Base-by-base conservation (phyloP, 495 filamentous ascomycete genomes). In the Penicillium egyptiacum region DNA sequence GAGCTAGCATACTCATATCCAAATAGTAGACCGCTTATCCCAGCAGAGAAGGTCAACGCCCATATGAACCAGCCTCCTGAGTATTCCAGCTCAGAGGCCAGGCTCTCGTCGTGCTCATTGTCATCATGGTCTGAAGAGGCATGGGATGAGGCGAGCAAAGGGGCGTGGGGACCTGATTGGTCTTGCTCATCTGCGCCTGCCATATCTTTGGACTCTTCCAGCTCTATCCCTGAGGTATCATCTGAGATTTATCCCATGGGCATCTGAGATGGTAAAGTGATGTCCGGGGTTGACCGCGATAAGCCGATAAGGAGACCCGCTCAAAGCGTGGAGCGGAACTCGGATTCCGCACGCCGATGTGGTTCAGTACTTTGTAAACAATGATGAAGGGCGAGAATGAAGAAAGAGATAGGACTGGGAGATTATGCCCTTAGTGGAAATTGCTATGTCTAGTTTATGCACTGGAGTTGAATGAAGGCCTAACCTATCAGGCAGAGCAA, bases 11-110 rank as follows among this genome's bases (percentile, higher is more conserved):
- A 86, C 89, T 81, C 80, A 81, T 92, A 96, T 57, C 92, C 92
- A 73, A 96, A 96, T 2, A 96, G 70, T 14, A 96, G 78, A 5
- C 92, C 92, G 57, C 87, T 90, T 30, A 96, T 88, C 5, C 89
- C 90, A 9, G 92, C 91, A 22, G 87, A 85, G 49, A 91, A 76
- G 2, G 92, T 91, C 14, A 96, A 75, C 2, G 84, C 70, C 88
- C 89, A 94, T 55, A 95, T 78, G 48, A 84, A 85, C 65, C 71
- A 68, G 25, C 70, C 65, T 26, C 69, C 70, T 19, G 68, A 66
- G 43, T 62, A 62, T 22, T 57, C 43, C 19, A 57, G 48, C 31
- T 65, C 58, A n/a, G 54, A 56, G 16, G 58, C 35, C 22, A 22
- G 46, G 31, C 14, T 50, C 17, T 61, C 62, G 49, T 61, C 48